Evolutionary conservation across 2,329 filamentous ascomycete genomes (phyloP).

Genomic region (Exutisphaerella laricina): DNA sequence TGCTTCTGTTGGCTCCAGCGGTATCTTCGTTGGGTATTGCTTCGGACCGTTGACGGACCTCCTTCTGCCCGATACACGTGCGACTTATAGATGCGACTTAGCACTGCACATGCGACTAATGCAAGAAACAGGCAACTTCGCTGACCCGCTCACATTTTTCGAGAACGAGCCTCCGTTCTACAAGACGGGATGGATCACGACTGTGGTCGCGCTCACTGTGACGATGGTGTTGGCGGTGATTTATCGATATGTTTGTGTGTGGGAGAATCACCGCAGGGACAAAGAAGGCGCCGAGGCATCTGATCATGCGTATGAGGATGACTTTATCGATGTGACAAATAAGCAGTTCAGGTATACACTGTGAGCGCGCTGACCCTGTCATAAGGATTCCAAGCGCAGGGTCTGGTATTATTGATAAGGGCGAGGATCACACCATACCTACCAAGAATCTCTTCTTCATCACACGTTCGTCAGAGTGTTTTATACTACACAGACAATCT

Average conservation of each 20-base stretch:
- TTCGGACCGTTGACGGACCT: conserved; percentile 29
- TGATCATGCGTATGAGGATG: conserved; percentile 50
- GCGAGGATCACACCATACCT: too few relatives aligned
- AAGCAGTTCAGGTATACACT: conserved; percentile 19
- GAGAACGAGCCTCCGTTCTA: conserved; percentile 40
- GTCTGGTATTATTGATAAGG: too few relatives aligned
- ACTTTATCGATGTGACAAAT: conserved; percentile 43
- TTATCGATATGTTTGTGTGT: conserved; percentile 43
- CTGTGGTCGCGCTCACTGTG: conserved; percentile 32
- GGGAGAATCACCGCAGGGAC: conserved; percentile 43
- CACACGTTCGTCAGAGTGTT: too few relatives aligned
- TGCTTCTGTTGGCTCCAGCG: conserved; percentile 45
- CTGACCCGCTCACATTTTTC: conserved; percentile 42
- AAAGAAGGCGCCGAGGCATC: conserved; percentile 44
- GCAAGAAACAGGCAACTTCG: conserved; percentile 35
- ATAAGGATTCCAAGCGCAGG: too few relatives aligned
- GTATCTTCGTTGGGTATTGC: conserved; percentile 49
- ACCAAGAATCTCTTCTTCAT: too few relatives aligned
- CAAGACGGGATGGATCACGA: conserved; percentile 36
- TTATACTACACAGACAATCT: too few relatives aligned
- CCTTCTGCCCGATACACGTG: too few relatives aligned
- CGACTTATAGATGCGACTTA: too few relatives aligned
- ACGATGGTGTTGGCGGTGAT: conserved; percentile 37
- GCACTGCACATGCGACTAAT: too few relatives aligned
- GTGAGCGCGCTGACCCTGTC: too few relatives aligned